Conservation (phyloP, 1,284 basidiomycete genomes). For the Ustilago lituana region DNA sequence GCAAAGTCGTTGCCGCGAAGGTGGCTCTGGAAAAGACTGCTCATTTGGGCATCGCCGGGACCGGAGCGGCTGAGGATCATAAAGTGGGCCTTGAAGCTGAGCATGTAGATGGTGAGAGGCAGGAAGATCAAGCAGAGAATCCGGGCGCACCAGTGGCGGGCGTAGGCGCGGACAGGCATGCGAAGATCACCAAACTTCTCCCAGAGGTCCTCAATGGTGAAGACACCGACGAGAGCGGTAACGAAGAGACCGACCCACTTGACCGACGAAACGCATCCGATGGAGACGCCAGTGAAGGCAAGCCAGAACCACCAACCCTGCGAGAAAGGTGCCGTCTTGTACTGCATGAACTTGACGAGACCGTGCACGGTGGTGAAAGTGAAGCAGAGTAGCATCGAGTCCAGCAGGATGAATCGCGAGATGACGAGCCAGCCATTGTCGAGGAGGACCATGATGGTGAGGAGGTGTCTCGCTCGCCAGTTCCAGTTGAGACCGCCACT, state of each 20-base stretch:
- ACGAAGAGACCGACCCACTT: slow-evolving; percentile 97
- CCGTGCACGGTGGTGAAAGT: slow-evolving; percentile 96
- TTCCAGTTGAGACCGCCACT: slow-evolving; percentile 94
- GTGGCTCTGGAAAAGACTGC: slow-evolving; percentile 97
- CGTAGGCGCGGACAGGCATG: slow-evolving; percentile 86
- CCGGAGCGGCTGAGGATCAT: slow-evolving; percentile 91
- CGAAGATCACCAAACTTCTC: slow-evolving; percentile 95
- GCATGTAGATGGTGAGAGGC: slow-evolving; percentile 90
- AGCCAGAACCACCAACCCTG: slow-evolving; percentile 98
- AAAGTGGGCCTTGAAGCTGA: slow-evolving; percentile 95
- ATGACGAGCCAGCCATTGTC: slow-evolving; percentile 97
- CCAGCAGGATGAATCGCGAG: slow-evolving; percentile 94
- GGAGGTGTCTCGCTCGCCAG: slow-evolving; percentile 85
- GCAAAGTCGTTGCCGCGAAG: slow-evolving; percentile 92
- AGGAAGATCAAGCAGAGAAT: slow-evolving; percentile 86
- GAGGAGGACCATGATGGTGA: slow-evolving; percentile 87
- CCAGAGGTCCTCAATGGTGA: slow-evolving; percentile 98
- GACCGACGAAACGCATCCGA: slow-evolving; percentile 94
- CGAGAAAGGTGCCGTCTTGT: slow-evolving; percentile 85
- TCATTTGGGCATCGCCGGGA: slow-evolving; percentile 98
- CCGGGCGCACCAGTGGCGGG: slow-evolving; percentile 89
- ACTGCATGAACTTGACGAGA: slow-evolving; percentile 93
- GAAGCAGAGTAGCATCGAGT: slow-evolving; percentile 98
- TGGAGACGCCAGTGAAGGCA: slow-evolving; percentile 85
- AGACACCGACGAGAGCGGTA: slow-evolving; percentile 90